Evolutionary conservation across 2,329 filamentous ascomycete genomes (phyloP).

Genomic region (Aspergillus neotritici): DNA sequence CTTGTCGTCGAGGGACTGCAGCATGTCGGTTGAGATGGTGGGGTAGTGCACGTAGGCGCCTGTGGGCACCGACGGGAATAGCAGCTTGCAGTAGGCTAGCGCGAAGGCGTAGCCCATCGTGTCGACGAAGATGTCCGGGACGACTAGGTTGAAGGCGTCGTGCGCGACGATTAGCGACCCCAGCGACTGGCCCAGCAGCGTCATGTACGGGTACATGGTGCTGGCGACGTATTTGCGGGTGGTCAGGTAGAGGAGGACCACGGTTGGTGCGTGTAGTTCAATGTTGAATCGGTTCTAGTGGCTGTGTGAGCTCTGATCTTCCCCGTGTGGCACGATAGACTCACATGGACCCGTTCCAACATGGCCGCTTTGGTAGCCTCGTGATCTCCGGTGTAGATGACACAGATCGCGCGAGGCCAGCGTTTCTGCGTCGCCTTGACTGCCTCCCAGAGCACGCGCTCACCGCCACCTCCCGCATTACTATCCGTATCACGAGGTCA

Average conservation of each 20-base stretch:
- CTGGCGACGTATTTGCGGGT: conserved; percentile 81
- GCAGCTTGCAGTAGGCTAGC: conserved; percentile 70
- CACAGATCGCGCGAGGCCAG: conserved; percentile 82
- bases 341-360: conserved; percentile 67
- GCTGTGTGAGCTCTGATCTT: conserved; percentile 1
- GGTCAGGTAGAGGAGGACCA: conserved; percentile 85
- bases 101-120: conserved; percentile 98
- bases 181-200: conserved; percentile 85
- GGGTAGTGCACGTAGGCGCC: conserved; percentile 96
- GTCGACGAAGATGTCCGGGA: conserved; percentile 91
- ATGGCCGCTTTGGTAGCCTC: conserved; percentile 77
- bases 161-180: conserved; percentile 83
- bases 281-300: conserved; percentile 85
- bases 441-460: conserved; percentile 93
- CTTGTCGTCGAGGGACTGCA: conserved; percentile 67
- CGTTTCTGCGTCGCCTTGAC: conserved; percentile 82
- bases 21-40: conserved; percentile 97
- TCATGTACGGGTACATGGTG: conserved; percentile 85
- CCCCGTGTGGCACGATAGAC: conserved; percentile 12
- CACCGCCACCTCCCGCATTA: conserved; percentile 92
- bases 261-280: conserved; percentile 70
- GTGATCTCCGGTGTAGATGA: conserved; percentile 94
- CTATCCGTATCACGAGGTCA: conserved; percentile 39
- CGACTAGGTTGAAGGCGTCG: conserved; percentile 86
- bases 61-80: conserved; percentile 76